Evolutionary conservation across 1,284 basidiomycete genomes (phyloP).

Genomic region (Omphalotus olearius): DNA sequence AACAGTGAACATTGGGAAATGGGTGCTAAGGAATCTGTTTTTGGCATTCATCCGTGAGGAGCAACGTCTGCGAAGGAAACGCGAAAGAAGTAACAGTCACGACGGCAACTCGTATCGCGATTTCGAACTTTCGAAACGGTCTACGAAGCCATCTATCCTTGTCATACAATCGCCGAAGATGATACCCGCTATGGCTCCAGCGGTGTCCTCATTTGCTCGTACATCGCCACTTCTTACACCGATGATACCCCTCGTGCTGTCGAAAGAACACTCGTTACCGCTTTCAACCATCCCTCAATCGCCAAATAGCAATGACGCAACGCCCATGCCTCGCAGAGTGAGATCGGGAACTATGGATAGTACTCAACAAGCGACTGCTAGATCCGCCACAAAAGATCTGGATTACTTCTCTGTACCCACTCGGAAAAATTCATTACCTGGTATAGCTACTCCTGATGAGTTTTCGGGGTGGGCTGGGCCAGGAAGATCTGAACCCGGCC

Average conservation of each 20-base stretch:
- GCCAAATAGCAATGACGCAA: conserved; percentile 21
- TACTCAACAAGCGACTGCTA: conserved; percentile 12
- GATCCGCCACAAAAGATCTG: conserved; percentile 23
- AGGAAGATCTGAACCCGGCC: conserved; percentile 28
- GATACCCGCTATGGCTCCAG: conserved; percentile 62
- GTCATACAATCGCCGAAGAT: conserved; percentile 55
- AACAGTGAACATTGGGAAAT: conserved; percentile 78
- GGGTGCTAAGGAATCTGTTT: conserved; percentile 75
- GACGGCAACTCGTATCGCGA: conserved; percentile 14
- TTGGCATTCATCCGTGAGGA: conserved; percentile 66
- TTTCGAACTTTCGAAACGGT: not conserved
- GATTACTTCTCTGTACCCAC: conserved; percentile 52
- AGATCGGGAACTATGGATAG: conserved; percentile 22
- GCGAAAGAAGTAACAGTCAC: conserved; percentile 24
- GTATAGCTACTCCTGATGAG: conserved; percentile 43
- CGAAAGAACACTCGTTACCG: conserved; percentile 20
- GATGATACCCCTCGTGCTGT: conserved; percentile 45
- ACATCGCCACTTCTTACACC: conserved; percentile 54
- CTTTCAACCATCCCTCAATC: conserved; percentile 32
- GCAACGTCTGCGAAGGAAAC: conserved; percentile 29
- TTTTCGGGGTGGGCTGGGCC: conserved; percentile 47
- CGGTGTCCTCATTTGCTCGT: conserved; percentile 33
- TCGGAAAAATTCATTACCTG: conserved; percentile 40
- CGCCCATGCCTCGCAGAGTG: conserved; percentile 21
- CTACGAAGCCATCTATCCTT: not conserved